Evolutionary conservation across 1,284 basidiomycete species (phyloP).

Genomic region (Melanopsichium pennsylvanicum): DNA sequence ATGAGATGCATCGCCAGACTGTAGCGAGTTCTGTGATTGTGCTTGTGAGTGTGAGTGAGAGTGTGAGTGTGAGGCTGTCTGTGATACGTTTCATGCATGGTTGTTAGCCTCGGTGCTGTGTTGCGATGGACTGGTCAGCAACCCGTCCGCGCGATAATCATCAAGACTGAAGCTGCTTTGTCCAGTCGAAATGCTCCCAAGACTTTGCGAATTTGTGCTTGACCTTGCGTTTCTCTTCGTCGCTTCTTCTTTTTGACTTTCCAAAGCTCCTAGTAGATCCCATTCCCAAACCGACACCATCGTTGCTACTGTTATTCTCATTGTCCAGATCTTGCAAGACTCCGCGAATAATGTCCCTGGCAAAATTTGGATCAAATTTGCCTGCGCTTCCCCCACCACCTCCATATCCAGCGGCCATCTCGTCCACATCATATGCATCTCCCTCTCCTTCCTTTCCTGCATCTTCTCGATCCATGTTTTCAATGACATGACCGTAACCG

Average conservation of each 20-base stretch:
- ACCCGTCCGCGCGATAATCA: no score
- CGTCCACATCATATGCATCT: constrained; percentile 70
- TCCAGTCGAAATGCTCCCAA: constrained; percentile 68
- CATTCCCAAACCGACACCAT: no score
- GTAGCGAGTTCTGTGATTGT: no score
- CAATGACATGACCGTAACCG: constrained; percentile 78
- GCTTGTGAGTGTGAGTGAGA: no score
- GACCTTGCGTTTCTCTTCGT: constrained; percentile 75
- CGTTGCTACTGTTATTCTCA: constrained; percentile 66
- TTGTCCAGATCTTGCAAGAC: constrained; percentile 87
- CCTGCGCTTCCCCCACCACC: constrained; percentile 9
- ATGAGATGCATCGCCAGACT: no score
- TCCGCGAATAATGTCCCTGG: constrained; percentile 91
- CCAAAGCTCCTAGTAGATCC: constrained; percentile 68
- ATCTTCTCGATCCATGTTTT: constrained; percentile 68
- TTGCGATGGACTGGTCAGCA: no score
- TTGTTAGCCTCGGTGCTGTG: no score
- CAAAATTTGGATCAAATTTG: constrained; percentile 71
- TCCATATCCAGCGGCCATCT: constrained; percentile 21
- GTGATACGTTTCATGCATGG: no score
- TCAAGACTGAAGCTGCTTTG: constrained; percentile 61
- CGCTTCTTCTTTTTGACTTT: constrained; percentile 66
- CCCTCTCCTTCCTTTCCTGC: constrained; percentile 61
- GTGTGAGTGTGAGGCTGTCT: no score
- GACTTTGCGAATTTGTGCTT: constrained; percentile 71